A percentile compares a stretch with the other conserved stretches of the same genome.
These are phyloP conservation scores for Verticillium alfalfae DNA, from an alignment of 2,329 filamentous ascomycete genomes.

Conservation along the genomic window DNA sequence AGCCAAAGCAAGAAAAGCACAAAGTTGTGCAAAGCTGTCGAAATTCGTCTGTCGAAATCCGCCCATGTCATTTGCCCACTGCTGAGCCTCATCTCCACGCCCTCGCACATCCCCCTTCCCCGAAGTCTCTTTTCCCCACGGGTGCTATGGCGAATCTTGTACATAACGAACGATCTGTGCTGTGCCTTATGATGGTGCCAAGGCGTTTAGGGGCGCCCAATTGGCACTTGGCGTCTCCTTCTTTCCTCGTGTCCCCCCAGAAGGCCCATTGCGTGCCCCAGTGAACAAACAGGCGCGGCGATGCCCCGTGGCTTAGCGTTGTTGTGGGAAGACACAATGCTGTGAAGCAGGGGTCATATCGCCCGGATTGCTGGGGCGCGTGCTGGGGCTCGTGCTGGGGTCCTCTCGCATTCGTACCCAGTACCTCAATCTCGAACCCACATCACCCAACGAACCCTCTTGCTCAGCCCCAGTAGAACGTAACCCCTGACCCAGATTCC, in stretches of 20 bases:
- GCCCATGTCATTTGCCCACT: neutral
- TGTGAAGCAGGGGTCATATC: neutral
- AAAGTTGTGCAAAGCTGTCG: neutral
- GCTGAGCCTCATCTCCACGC: neutral
- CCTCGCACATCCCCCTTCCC: neutral
- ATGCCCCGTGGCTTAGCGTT: too few relatives aligned
- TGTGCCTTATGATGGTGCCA: neutral
- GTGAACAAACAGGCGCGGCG: too few relatives aligned
- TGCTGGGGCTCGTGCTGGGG: neutral
- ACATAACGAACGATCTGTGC: neutral
- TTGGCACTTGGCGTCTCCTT: neutral
- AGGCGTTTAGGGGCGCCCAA: neutral
- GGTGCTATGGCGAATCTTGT: neutral
- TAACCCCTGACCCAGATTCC: neutral
- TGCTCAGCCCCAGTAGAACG: neutral
- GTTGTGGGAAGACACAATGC: too few relatives aligned
- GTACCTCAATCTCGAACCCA: neutral
- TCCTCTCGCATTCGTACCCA: neutral
- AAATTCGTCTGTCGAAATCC: neutral
- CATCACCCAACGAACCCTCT: neutral
- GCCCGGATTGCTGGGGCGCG: neutral
- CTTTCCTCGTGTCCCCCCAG: neutral
- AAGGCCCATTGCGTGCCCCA: too few relatives aligned
- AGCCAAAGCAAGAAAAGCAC: neutral
- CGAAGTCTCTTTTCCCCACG: neutral